A percentile compares a stretch with the other conserved stretches of the same genome.
phyloP scores from a whole-genome alignment of 192 early-diverging fungal species.

The Coemansia sp. region DNA sequence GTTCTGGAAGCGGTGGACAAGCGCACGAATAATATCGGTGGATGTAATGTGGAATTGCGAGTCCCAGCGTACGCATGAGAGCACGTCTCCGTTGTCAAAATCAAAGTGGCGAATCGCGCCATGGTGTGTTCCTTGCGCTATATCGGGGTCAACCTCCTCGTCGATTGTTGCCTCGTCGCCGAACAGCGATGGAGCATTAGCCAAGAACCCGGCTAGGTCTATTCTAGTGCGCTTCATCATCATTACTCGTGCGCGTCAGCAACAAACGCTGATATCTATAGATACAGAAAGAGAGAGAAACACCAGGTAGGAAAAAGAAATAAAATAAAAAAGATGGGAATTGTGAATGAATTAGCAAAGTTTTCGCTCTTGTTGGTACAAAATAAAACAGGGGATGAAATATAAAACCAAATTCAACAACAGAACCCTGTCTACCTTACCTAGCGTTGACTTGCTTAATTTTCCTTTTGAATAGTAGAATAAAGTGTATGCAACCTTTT shows the following conservation, averaged over 20 bases:
- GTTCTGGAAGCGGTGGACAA: conserved; percentile 89
- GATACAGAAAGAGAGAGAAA: background rate
- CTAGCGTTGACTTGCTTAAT: conserved; percentile 6
- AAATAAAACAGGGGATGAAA: background rate
- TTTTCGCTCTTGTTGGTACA: background rate
- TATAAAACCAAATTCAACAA: background rate
- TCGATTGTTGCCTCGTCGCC: conserved; percentile 44
- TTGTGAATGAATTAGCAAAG: too few relatives aligned
- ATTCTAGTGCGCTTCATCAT: conserved; percentile 35
- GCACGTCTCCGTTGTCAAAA: conserved; percentile 82
- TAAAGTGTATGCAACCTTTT: background rate
- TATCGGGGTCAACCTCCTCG: conserved; percentile 49
- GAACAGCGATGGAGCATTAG: conserved; percentile 54
- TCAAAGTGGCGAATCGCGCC: conserved; percentile 48
- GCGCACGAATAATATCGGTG: conserved; percentile 91
- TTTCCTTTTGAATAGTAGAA: background rate
- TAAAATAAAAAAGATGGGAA: background rate
- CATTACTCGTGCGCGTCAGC: conserved; percentile 28
- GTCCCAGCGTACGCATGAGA: conserved; percentile 95
- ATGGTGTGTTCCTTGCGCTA: conserved; percentile 31
- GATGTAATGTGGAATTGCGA: conserved; percentile 93
- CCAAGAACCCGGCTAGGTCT: conserved; percentile 47
- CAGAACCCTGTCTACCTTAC: background rate
- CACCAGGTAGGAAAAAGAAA: background rate
- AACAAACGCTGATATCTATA: conserved; percentile 25